Base-by-base conservation (phyloP, 208 protist species). In the Trypanosoma avium region DNA sequence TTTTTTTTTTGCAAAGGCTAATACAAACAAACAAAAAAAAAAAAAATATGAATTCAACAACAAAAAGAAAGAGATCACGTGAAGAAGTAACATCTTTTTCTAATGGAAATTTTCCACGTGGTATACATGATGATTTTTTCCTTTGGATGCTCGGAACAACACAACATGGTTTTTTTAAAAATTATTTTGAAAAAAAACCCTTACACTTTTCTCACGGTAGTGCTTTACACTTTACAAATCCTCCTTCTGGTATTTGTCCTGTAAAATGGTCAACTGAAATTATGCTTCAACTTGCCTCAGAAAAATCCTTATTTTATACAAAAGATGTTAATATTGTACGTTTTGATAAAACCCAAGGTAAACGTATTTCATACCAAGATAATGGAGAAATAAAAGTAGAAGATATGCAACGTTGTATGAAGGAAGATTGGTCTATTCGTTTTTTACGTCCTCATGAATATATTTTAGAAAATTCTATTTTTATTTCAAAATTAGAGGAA, bases 391-490 rank as follows among this genome's bases (percentile, higher is more conserved):
- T 81, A 0, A 71, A 56, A 36, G 43, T 49, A 2, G 52, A 48
- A 29, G 82, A 86, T 26, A 61, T 89, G 42, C 43, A 78, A 38
- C 22, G 36, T 53, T 81, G 76, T 58, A 94, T 93, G 73, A 36
- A 74, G 26, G 66, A 74, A 5, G 92, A 90, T 3, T 96, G 87
- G 82, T 93, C 86, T 0, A 59, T 96, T 47, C 82, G 90, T 40
- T 83, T 95, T 22, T 67, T 96, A 7, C 87, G 94, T 36, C 87
- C 88, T 8, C 86, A 97, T 58, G 78, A 92, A 55, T 78, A 88
- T 56, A 54, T 78, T 27, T 60, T 65, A 38, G 65, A 60, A 45
- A 76, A 97, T 50, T 87, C 86, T 42, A 70, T 65, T 13, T 73
- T 97, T 56, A 68, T 95, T 24, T 67, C 71, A 0, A 50, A 70